Conservation (phyloP, 2,329 filamentous ascomycete genomes). For the Trichoderma atrobrunneum region DNA sequence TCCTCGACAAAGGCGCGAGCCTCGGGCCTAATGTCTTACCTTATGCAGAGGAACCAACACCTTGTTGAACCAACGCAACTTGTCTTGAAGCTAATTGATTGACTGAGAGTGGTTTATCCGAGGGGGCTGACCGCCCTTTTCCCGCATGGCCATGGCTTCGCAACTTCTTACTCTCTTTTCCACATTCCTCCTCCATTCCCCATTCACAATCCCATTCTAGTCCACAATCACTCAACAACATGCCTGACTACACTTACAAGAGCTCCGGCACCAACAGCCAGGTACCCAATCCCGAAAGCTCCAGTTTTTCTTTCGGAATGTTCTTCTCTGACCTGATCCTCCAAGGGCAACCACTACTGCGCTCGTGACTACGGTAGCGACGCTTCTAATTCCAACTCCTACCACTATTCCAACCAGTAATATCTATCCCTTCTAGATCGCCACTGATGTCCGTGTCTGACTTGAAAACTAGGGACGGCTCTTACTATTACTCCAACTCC, state of each 20-base stretch:
- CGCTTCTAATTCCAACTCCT: conserved; percentile 56
- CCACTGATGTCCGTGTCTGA: not conserved
- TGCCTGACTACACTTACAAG: conserved; percentile 41
- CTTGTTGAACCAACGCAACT: not conserved
- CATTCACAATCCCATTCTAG: not conserved
- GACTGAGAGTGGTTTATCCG: not conserved
- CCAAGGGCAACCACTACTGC: conserved; percentile 66
- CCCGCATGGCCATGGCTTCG: not conserved
- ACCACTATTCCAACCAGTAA: conserved; percentile 66
- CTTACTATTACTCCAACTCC: conserved; percentile 71
- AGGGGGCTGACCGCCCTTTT: not conserved
- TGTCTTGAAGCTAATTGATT: not conserved
- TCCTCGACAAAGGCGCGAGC: not conserved
- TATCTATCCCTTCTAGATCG: conserved; percentile 22
- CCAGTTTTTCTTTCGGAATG: not conserved
- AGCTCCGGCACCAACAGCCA: conserved; percentile 61
- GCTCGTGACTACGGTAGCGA: conserved; percentile 59
- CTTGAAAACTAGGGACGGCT: conserved; percentile 50
- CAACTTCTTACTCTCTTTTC: not conserved
- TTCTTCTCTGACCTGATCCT: not conserved
- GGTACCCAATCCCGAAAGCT: conserved; percentile 38
- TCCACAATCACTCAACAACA: conserved; percentile 13
- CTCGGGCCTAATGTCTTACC: not conserved
- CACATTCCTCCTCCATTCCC: not conserved
- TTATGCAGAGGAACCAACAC: not conserved